Evolutionary conservation across 2,329 filamentous ascomycete genomes (phyloP).

Genomic region (Chaetoscypha palmicola): DNA sequence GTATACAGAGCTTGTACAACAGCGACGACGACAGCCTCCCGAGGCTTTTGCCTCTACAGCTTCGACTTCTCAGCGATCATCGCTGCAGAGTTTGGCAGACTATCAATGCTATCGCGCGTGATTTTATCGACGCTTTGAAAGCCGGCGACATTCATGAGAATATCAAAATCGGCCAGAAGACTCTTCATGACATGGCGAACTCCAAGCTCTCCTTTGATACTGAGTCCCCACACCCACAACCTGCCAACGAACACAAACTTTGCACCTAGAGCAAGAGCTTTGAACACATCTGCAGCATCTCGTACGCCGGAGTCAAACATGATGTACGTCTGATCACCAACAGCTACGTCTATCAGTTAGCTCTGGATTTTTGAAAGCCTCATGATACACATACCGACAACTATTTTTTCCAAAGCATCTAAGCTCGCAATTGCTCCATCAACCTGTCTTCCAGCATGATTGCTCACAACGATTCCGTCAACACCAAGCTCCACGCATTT

Average conservation of each 20-base stretch:
- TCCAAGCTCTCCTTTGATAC: conserved; percentile 47
- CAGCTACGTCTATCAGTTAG: conserved; percentile 45
- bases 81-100: conserved; percentile 36
- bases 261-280: conserved; percentile 48
- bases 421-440: conserved; percentile 48
- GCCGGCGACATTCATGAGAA: conserved; percentile 52
- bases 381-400: conserved; percentile 33
- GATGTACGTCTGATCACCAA: conserved; percentile 51
- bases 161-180: conserved; percentile 56
- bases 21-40: too few relatives aligned
- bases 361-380: too few relatives aligned
- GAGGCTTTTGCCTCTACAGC: too few relatives aligned
- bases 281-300: conserved; percentile 50
- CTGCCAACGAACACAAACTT: conserved; percentile 51
- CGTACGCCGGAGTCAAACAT: conserved; percentile 55
- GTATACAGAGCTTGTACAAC: background rate
- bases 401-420: conserved; percentile 52
- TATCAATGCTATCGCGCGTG: conserved; percentile 36
- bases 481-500: conserved; percentile 39
- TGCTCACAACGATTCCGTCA: conserved; percentile 48
- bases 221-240: conserved; percentile 52
- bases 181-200: conserved; percentile 55
- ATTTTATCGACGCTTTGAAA: conserved; percentile 47
- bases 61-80: conserved; percentile 33
- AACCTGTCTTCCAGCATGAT: conserved; percentile 50